Conservation (phyloP, 495 filamentous ascomycete species). For the Trichocladium uniseriatum region DNA sequence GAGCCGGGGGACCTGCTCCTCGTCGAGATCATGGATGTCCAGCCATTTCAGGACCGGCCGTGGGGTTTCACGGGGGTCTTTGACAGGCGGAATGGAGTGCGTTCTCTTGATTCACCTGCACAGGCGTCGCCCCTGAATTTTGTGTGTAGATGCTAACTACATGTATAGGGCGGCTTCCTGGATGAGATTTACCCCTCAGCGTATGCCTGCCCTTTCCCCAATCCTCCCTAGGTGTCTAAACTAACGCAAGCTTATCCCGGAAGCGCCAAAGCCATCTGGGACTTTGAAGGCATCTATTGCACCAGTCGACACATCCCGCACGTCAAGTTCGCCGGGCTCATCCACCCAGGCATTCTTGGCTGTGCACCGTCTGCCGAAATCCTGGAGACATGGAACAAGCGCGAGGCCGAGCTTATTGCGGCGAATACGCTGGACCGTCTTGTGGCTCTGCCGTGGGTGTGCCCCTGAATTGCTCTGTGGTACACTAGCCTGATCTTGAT, state of each 20-base stretch:
- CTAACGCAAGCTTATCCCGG: not conserved
- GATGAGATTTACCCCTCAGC: conserved; percentile 84
- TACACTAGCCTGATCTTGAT: no score
- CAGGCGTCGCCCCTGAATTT: not conserved
- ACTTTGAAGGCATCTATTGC: conserved; percentile 93
- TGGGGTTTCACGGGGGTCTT: conserved; percentile 95
- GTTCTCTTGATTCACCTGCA: not conserved
- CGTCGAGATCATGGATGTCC: conserved; percentile 93
- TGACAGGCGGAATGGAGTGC: conserved; percentile 60
- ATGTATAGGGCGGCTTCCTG: conserved; percentile 64
- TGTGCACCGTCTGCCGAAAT: conserved; percentile 72
- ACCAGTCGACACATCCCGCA: conserved; percentile 83
- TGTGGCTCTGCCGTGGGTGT: conserved; percentile 59
- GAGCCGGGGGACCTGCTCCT: conserved; percentile 79
- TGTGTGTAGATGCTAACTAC: not conserved
- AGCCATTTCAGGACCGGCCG: conserved; percentile 75
- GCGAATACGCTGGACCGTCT: conserved; percentile 56
- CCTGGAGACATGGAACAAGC: conserved; percentile 63
- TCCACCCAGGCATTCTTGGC: conserved; percentile 89
- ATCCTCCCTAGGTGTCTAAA: not conserved
- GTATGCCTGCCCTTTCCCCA: conserved; percentile 29
- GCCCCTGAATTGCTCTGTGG: not conserved
- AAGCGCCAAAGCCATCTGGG: conserved; percentile 94
- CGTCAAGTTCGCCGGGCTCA: conserved; percentile 82
- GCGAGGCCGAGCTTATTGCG: conserved; percentile 70